These are phyloP conservation scores for Skeletonema costatum DNA, from an alignment of 108 stramenopile genomes.

Conservation along the genomic window DNA sequence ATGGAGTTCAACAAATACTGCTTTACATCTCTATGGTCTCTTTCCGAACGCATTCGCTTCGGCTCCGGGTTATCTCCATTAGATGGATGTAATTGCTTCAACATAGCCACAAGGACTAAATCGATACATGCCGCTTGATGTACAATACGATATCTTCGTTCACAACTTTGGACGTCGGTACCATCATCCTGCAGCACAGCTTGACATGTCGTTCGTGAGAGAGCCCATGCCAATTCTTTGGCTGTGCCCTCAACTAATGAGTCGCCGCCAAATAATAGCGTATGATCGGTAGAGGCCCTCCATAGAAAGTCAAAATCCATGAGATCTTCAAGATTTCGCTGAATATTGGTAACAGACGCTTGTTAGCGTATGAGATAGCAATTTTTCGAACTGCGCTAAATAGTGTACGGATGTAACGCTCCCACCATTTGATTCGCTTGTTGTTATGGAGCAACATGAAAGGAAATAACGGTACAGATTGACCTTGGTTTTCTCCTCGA, in stretches of 20 bases:
- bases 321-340: slow-evolving; percentile 2
- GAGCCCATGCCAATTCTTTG: slow-evolving; percentile 12
- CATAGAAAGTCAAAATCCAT: slow-evolving; percentile 21
- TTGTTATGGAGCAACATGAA: not conserved
- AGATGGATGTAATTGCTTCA: not conserved
- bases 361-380: not conserved
- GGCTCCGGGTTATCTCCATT: not conserved
- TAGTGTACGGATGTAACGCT: not conserved
- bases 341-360: slow-evolving; percentile 2
- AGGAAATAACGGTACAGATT: not conserved
- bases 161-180: not conserved
- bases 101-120: slow-evolving; percentile 2
- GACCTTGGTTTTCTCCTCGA: not conserved
- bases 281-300: not conserved
- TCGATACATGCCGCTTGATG: slow-evolving; percentile 8
- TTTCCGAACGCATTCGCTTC: not conserved
- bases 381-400: not conserved
- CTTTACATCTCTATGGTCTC: not conserved
- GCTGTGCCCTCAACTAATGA: not conserved
- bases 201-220: not conserved
- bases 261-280: not conserved
- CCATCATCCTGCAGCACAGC: not conserved
- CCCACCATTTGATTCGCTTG: not conserved
- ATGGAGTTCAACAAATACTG: not conserved
- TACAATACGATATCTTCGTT: slow-evolving; percentile 12